Conservation (phyloP, 148 eudicot species). For the Dianthus caryophyllus region DNA sequence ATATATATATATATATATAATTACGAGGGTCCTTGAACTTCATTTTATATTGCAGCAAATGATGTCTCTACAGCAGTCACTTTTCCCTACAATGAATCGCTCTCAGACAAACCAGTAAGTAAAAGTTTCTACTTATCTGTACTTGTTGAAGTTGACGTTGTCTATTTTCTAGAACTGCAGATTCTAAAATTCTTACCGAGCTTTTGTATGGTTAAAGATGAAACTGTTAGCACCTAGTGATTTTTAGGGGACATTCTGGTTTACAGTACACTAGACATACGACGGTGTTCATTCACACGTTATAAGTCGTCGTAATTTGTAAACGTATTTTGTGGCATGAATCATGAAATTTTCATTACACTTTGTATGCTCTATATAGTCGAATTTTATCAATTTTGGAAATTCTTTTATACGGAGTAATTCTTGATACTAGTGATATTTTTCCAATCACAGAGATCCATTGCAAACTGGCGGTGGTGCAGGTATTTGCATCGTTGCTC, state of each 20-base stretch:
- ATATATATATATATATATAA: too few species aligned
- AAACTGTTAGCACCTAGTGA: not conserved
- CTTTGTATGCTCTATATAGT: not conserved
- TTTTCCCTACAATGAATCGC: conserved; percentile 51
- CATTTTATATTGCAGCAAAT: conserved; percentile 52
- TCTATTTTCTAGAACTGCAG: not conserved
- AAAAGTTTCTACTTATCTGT: conserved; percentile 8
- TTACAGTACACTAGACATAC: not conserved
- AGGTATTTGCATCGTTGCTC: conserved; percentile 35
- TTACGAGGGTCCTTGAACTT: not conserved
- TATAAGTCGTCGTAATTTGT: not conserved
- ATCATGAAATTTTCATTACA: not conserved
- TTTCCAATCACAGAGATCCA: conserved; percentile 53
- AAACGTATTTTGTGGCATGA: not conserved
- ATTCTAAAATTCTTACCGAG: not conserved
- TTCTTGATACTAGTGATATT: not conserved
- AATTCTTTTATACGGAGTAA: not conserved
- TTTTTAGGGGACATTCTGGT: not conserved
- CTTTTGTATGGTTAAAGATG: not conserved
- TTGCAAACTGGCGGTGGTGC: conserved; percentile 52
- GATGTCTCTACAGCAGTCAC: conserved; percentile 68
- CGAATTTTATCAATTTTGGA: not conserved
- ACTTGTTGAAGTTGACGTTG: conserved; percentile 5
- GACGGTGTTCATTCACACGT: not conserved
- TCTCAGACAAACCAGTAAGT: conserved; percentile 74